Evolutionary conservation across 768 basidiomycete genomes (phyloP).

Genomic region (Rhodocollybia butyracea): DNA sequence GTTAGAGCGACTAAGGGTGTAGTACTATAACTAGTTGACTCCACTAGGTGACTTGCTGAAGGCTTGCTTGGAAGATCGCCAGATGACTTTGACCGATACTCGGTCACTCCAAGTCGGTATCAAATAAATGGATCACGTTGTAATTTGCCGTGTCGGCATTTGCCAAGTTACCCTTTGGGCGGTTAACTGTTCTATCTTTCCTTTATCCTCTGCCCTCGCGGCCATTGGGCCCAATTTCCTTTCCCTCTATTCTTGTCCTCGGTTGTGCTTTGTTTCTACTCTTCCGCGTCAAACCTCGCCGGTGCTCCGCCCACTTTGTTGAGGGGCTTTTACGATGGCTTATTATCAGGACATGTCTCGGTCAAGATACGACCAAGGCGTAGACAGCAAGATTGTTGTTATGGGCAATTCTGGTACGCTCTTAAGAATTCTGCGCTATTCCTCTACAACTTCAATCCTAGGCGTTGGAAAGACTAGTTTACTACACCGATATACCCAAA

Average conservation of each 20-base stretch:
- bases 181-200: conserved; percentile 22
- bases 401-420: conserved; percentile 71
- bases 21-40: too few relatives aligned
- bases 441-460: conserved; percentile 22
- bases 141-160: background rate
- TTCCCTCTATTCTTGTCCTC: conserved; percentile 31
- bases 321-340: conserved; percentile 36
- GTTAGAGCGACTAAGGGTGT: too few relatives aligned
- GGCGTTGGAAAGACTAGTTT: conserved; percentile 94
- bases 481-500: conserved; percentile 85
- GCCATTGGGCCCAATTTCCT: conserved; percentile 18
- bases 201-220: conserved; percentile 18
- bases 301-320: conserved; percentile 6
- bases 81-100: too few relatives aligned
- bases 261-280: background rate
- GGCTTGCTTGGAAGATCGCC: too few relatives aligned
- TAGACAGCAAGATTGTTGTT: conserved; percentile 95
- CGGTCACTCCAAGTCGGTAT: too few relatives aligned
- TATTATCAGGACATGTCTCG: conserved; percentile 51
- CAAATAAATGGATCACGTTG: conserved; percentile 6
- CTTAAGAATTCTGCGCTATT: conserved; percentile 12
- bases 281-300: background rate
- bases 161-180: background rate
- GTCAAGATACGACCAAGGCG: conserved; percentile 74
- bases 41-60: too few relatives aligned